These are phyloP conservation scores for Yamadazyma spencermartinsiae DNA, from an alignment of 1,139 yeast species.

Conservation along the genomic window DNA sequence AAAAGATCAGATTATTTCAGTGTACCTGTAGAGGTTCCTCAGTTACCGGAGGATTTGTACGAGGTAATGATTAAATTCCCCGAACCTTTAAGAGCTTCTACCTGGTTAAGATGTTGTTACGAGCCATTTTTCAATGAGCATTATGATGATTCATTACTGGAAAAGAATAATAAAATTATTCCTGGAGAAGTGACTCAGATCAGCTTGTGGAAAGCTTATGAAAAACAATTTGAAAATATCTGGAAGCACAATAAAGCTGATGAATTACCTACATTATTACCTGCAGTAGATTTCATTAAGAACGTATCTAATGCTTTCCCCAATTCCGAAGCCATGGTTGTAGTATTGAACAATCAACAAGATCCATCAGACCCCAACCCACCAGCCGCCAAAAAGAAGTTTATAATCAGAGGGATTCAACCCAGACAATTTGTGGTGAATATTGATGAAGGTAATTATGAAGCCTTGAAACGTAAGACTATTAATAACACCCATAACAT, in stretches of 20 bases:
- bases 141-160: constrained; percentile 23
- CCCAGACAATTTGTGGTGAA: constrained; percentile 48
- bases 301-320: constrained; percentile 90
- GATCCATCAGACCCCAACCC: neutral
- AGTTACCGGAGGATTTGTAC: constrained; percentile 58
- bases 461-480: constrained; percentile 37
- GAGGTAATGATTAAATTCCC: constrained; percentile 61
- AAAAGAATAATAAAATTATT: constrained; percentile 21
- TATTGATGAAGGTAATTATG: constrained; percentile 47
- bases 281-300: constrained; percentile 95
- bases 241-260: constrained; percentile 37
- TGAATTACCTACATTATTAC: constrained; percentile 63
- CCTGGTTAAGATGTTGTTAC: constrained; percentile 93
- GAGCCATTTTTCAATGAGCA: constrained; percentile 48
- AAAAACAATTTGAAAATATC: constrained; percentile 65
- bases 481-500: constrained; percentile 17
- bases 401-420: constrained; percentile 84
- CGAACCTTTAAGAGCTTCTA: constrained; percentile 90
- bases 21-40: constrained; percentile 63
- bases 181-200: constrained; percentile 92
- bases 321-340: constrained; percentile 92
- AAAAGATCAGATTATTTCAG: constrained; percentile 36
- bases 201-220: constrained; percentile 94
- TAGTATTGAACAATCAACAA: constrained; percentile 51
- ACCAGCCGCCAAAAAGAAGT: constrained; percentile 57